Evolutionary conservation across 2,329 filamentous ascomycete species (phyloP), one percentile per base, ranked within the genome.

Genomic region (Cyphellophora europaea): DNA sequence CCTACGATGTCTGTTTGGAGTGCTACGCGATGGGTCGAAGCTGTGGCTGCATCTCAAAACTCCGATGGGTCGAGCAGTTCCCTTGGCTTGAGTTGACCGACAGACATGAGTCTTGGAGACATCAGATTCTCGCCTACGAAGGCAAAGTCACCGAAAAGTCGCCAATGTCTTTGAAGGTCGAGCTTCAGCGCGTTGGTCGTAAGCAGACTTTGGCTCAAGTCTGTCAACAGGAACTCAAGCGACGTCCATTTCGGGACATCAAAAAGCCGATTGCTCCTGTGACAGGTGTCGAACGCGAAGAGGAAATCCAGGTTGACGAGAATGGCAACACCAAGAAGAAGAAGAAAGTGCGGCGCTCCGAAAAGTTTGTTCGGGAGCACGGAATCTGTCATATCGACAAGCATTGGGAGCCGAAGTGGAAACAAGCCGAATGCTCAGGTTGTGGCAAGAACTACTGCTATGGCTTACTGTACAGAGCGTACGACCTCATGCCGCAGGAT

Each of bases 21-120:
- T 98, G 91, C 54, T 98, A 93, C 53, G 82, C 79, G n/a, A 93
- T 96, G 82, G 91, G 91, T 14, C 77, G 91, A 33, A 94, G 88
- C 30, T 98, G 91, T 54, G 76, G 74, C 3, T 98, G 91, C 52
- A 72, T 93, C 33, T 93, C 88, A 3, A 78, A 77, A 8, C 71
- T 94, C 8, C 77, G 74, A 41, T 98, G 89, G 88, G 86, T 85
- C 33, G 88, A 98, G 54, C 91, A 96, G 54, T 95, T 88, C 71
- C 66, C 74, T 10, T 96, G 88, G 88, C 70, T 76, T 27, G 77
- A 87, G 11, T 66, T 98, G 8, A 67, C 77, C 0, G 67, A 77
- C 33, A 81, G 82, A 40, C 87, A 96, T 54, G 88, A 94, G 43
- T 63, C 64, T 3, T 98, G 89, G 86, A 75, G 87, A 25, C 70